phyloP scores from a whole-genome alignment of 2,329 filamentous ascomycete species.

The Ceratocystis colombiana region DNA sequence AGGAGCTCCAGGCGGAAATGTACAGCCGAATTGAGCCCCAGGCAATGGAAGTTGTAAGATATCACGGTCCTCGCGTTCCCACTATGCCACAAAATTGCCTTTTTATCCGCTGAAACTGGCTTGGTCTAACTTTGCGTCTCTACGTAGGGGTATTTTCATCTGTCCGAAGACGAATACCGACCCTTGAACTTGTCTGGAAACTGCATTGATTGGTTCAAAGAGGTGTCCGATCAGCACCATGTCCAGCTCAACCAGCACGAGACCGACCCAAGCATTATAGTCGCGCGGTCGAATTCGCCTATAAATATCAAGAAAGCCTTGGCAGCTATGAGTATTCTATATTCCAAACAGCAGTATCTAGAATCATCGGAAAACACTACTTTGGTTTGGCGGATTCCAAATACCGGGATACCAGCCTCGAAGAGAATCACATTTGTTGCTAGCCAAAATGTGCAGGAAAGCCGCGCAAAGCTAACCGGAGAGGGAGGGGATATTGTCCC shows the following conservation, averaged over 20 bases:
- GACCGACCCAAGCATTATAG: neutral
- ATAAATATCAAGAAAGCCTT: slow-evolving; percentile 5
- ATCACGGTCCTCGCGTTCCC: neutral
- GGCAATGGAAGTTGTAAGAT: slow-evolving; percentile 12
- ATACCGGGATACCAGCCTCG: neutral
- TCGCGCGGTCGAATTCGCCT: neutral
- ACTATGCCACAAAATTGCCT: neutral
- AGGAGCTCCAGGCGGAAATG: neutral
- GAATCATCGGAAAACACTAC: slow-evolving; percentile 5
- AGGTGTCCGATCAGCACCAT: neutral
- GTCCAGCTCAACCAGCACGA: slow-evolving; percentile 1
- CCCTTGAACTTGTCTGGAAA: neutral
- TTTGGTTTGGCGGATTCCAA: neutral
- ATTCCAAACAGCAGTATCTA: neutral
- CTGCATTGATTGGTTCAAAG: neutral
- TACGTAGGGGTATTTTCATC: neutral
- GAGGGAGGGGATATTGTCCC: neutral
- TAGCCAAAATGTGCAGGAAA: neutral
- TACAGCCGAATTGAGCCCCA: slow-evolving; percentile 1
- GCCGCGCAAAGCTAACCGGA: neutral
- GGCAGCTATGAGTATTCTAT: neutral
- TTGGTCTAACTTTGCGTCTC: neutral
- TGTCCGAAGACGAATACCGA: neutral
- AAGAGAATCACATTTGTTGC: neutral
- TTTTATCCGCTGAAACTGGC: no score